Percentiles rank a stretch among this genome's conserved stretches.
Evolutionary conservation across 805 yeast genomes (phyloP).

Genomic region (Hanseniaspora occidentalis): DNA sequence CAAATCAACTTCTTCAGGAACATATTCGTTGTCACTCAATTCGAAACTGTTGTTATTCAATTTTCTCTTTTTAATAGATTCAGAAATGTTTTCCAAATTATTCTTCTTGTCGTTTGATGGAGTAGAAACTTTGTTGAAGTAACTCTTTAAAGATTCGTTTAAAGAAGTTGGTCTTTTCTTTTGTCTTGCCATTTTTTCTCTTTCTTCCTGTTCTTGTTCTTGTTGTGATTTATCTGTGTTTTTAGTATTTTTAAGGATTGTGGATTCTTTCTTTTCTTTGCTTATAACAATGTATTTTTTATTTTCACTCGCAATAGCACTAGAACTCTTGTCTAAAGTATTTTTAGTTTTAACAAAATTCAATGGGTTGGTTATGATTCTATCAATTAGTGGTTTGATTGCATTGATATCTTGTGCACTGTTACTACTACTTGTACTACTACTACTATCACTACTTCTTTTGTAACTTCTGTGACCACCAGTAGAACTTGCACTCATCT

Average conservation of each 20-base stretch:
- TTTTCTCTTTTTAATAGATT: constrained; percentile 13
- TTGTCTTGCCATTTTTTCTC: background rate
- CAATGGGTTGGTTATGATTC: constrained; percentile 48
- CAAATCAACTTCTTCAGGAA: constrained; percentile 14
- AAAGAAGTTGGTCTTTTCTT: constrained; percentile 24
- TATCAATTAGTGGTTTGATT: constrained; percentile 43
- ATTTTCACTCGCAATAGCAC: background rate
- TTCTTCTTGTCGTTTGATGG: constrained; percentile 17
- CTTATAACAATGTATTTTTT: background rate
- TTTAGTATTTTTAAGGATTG: background rate
- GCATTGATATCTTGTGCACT: constrained; percentile 3
- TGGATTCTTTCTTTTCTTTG: background rate
- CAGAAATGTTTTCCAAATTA: constrained; percentile 19
- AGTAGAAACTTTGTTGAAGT: constrained; percentile 33
- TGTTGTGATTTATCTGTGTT: background rate
- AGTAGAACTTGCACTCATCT: background rate
- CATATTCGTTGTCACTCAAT: constrained; percentile 6
- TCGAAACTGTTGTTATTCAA: constrained; percentile 10
- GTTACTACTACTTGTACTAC: background rate
- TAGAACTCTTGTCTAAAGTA: constrained; percentile 31
- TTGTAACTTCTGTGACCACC: too few species aligned
- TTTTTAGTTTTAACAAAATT: constrained; percentile 47
- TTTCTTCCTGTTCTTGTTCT: background rate
- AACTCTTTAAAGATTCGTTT: constrained; percentile 49
- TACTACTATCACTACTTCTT: background rate